A percentile compares a stretch with the other conserved stretches of the same genome.
These are phyloP conservation scores for Myxozyma geophila DNA, from an alignment of 805 yeast genomes.

Conservation along the genomic window DNA sequence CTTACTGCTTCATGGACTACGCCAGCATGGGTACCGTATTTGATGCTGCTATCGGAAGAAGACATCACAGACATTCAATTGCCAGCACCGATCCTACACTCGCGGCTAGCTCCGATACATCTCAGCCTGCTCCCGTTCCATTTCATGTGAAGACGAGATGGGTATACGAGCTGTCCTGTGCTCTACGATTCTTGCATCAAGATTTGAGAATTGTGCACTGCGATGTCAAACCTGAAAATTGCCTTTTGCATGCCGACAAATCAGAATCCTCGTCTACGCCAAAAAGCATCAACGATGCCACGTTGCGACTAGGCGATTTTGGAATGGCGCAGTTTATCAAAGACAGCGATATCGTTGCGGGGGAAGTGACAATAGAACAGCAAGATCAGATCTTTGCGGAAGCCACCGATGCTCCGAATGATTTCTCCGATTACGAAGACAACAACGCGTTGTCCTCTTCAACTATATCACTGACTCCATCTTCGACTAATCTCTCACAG, in stretches of 20 bases:
- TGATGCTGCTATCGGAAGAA: slow-evolving; percentile 48
- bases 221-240: slow-evolving; percentile 81
- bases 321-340: slow-evolving; percentile 66
- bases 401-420: background rate
- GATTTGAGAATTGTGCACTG: slow-evolving; percentile 72
- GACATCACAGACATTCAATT: slow-evolving; percentile 7
- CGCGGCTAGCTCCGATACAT: background rate
- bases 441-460: background rate
- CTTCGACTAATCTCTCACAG: slow-evolving; percentile 11
- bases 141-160: slow-evolving; percentile 19
- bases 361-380: background rate
- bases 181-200: slow-evolving; percentile 66
- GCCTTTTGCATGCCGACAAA: slow-evolving; percentile 57
- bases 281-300: slow-evolving; percentile 9
- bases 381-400: background rate
- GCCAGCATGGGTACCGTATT: slow-evolving; percentile 80
- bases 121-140: slow-evolving; percentile 8
- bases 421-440: background rate
- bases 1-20: slow-evolving; percentile 73
- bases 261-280: background rate
- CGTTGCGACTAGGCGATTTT: slow-evolving; percentile 77
- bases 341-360: background rate
- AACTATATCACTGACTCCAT: background rate
- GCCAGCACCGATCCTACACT: background rate
- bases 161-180: slow-evolving; percentile 58